phyloP scores from a whole-genome alignment of 1,284 basidiomycete genomes.

The Tylopilus sp. region DNA sequence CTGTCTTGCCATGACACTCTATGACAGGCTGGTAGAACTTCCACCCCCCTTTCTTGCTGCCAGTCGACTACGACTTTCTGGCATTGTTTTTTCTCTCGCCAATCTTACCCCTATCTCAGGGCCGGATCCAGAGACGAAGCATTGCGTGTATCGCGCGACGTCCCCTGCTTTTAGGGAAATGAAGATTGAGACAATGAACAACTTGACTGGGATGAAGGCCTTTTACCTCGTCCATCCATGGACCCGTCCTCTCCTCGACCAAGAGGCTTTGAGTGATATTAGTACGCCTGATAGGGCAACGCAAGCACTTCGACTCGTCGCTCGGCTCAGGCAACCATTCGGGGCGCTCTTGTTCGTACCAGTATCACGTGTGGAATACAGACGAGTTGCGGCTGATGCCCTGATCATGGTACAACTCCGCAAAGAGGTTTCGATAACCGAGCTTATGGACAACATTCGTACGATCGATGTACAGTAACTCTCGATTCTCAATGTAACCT shows the following conservation, averaged over 20 bases:
- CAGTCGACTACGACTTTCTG: not conserved
- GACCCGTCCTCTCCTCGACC: not conserved
- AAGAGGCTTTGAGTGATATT: not conserved
- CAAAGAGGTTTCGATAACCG: not conserved
- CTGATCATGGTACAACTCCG: not conserved
- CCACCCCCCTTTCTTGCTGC: not conserved
- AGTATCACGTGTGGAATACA: not conserved
- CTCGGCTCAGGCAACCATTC: not conserved
- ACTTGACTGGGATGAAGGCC: conserved; percentile 1
- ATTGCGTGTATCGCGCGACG: not conserved
- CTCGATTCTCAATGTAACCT: too few relatives aligned
- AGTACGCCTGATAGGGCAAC: not conserved
- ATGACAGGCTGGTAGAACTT: not conserved
- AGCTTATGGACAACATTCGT: not conserved
- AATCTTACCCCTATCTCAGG: not conserved
- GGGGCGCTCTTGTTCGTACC: not conserved
- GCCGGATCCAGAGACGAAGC: not conserved
- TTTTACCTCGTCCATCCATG: conserved; percentile 4
- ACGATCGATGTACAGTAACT: conserved; percentile 1
- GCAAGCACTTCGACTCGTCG: not conserved
- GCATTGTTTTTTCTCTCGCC: not conserved
- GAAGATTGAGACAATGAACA: not conserved
- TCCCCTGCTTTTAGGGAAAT: not conserved
- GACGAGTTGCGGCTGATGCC: not conserved
- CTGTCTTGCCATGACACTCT: not conserved